Evolutionary conservation across 129 eudicot species (phyloP), one percentile per base, ranked within the genome.

Genomic region (Lonicera japonica): DNA sequence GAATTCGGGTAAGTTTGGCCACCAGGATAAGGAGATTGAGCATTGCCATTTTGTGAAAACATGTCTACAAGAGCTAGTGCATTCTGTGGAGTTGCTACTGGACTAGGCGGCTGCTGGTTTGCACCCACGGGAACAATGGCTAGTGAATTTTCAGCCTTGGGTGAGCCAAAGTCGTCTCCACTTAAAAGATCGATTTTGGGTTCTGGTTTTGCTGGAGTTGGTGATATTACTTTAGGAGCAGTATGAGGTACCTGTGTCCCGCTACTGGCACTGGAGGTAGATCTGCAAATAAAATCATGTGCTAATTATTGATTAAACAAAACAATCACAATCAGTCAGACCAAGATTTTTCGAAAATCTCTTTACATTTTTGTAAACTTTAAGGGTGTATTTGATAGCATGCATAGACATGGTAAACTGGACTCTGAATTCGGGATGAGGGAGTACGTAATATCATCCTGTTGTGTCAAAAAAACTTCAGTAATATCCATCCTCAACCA

Each of bases 11-110:
- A 65, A 20, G 75, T 58, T 61, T 80, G 90, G 18, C 85, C 94
- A 46, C 60, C 67, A 3, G 84, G 22, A 72, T 63, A 38, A 18
- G 64, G 18, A 50, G 78, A 29, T 52, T 70, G 77, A 68, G 79
- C 41, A 56, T 67, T 25, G 64, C 63, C 79, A 67, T 53, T 69
- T 38, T 60, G 82, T 48, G 88, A 52, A 63, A 89, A 82, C 88
- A 86, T 78, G 79, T 89, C 95, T 24, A 89, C 82, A 36, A 89
- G 80, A 61, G 97, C 95, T 47, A 89, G 73, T 51, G 97, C 88
- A 72, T 89, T 80, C 59, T 83, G 75, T 46, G 77, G 73, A 69
- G 86, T 67, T 23, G 21, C 67, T 12, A 86, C 69, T 11, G 89
- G 72, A 65, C 73, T 69, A 29, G 75, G 62, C 11, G 95, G 71